Conservation (phyloP, 306 rosid species). For the Rosa multiflora region DNA sequence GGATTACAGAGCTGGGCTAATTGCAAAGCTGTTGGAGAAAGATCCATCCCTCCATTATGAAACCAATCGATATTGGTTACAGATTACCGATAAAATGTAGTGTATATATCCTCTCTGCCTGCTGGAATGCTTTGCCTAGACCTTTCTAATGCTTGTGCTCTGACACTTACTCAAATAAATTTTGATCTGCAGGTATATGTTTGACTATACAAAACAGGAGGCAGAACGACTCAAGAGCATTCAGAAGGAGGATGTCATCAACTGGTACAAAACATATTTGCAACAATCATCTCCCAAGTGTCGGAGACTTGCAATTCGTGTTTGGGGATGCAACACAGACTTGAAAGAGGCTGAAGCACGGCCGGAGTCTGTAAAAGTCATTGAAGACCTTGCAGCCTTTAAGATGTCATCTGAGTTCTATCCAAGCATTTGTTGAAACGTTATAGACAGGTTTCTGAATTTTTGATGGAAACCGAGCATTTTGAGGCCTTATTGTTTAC, state of each 20-base stretch:
- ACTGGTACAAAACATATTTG: slow-evolving; percentile 72
- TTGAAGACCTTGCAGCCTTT: slow-evolving; percentile 56
- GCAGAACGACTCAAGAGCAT: slow-evolving; percentile 65
- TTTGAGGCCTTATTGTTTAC: slow-evolving; percentile 11
- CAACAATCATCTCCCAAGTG: slow-evolving; percentile 67
- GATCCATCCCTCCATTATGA: slow-evolving; percentile 85
- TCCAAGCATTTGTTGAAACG: slow-evolving; percentile 51
- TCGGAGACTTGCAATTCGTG: slow-evolving; percentile 62
- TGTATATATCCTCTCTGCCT: slow-evolving; percentile 6
- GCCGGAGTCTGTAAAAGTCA: slow-evolving; percentile 36
- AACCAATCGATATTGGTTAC: slow-evolving; percentile 76
- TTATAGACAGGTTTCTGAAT: slow-evolving; percentile 3
- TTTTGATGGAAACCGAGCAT: slow-evolving; percentile 1
- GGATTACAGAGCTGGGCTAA: slow-evolving; percentile 70
- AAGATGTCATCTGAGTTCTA: slow-evolving; percentile 67
- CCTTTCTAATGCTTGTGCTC: not conserved
- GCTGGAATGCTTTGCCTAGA: slow-evolving; percentile 5
- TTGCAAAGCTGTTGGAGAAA: slow-evolving; percentile 87
- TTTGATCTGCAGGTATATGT: slow-evolving; percentile 63
- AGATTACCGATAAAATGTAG: slow-evolving; percentile 79
- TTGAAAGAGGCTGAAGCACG: slow-evolving; percentile 47
- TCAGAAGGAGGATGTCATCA: slow-evolving; percentile 60
- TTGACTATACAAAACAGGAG: slow-evolving; percentile 72
- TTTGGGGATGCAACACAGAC: slow-evolving; percentile 91
- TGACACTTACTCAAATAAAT: slow-evolving; percentile 12